A percentile compares a stretch with the other conserved stretches of the same genome.
Conservation (phyloP, 345 rosid species). For the Eucalyptus marginata region DNA sequence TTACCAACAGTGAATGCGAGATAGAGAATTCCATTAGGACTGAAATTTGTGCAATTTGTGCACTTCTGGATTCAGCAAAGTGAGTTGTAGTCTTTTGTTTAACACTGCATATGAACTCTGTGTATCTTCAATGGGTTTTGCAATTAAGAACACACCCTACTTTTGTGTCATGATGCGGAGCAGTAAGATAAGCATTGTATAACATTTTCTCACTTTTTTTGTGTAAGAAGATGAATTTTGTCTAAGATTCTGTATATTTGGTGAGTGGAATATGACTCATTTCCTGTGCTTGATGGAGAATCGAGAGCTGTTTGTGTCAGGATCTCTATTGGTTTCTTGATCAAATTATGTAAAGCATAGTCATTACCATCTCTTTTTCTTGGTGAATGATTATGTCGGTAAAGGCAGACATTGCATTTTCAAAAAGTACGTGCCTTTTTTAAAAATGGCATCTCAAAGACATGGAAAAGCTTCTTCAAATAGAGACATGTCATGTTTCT, state of each 20-base stretch:
- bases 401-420: neutral
- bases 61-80: neutral
- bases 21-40: too few species aligned
- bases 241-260: too few species aligned
- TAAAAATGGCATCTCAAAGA: neutral
- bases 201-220: neutral
- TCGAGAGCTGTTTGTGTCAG: neutral
- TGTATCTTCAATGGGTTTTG: too few species aligned
- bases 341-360: neutral
- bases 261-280: neutral
- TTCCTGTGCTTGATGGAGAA: neutral
- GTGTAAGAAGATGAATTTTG: neutral
- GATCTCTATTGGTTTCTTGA: neutral
- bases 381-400: neutral
- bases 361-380: neutral
- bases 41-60: neutral
- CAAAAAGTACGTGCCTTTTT: neutral
- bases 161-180: neutral
- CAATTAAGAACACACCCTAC: too few species aligned
- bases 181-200: neutral
- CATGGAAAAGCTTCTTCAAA: neutral
- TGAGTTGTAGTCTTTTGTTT: neutral
- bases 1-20: neutral
- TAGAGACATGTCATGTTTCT: neutral
- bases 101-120: neutral